phyloP scores from a whole-genome alignment of 2,329 filamentous ascomycete species.

The Ustulina deusta region DNA sequence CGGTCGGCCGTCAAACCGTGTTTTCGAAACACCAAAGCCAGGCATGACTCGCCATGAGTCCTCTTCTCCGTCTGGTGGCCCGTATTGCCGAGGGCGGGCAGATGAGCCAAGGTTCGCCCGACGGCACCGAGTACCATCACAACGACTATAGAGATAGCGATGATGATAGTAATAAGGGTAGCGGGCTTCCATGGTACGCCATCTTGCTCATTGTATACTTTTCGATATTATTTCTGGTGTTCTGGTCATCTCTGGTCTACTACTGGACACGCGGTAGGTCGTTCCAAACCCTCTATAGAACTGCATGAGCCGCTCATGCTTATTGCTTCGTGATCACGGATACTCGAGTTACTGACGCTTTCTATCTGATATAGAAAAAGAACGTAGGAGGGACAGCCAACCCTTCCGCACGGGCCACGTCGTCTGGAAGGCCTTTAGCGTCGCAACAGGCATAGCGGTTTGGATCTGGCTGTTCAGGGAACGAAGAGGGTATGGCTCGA shows the following conservation, averaged over 20 bases:
- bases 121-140: neutral
- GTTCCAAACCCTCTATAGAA: neutral
- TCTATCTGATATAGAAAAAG: conserved; percentile 27
- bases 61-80: conserved; percentile 2
- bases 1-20: neutral
- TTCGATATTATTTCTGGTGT: conserved; percentile 16
- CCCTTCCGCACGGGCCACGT: conserved; percentile 29
- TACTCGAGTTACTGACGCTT: conserved; percentile 7
- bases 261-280: conserved; percentile 26
- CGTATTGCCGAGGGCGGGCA: conserved; percentile 1
- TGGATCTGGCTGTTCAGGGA: conserved; percentile 37
- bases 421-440: conserved; percentile 40
- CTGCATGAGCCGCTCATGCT: neutral
- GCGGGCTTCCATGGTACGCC: conserved; percentile 13
- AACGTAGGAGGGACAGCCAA: conserved; percentile 21
- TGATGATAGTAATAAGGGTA: neutral
- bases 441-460: conserved; percentile 35
- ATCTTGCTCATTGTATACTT: conserved; percentile 16
- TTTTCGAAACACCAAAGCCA: neutral
- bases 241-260: conserved; percentile 18
- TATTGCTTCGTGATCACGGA: no score
- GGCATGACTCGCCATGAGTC: conserved; percentile 8
- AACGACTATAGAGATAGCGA: neutral
- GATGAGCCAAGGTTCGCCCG: neutral
- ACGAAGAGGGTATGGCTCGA: conserved; percentile 19